A percentile compares a stretch with the other conserved stretches of the same genome.
These are phyloP conservation scores for Eruca vesicaria DNA, from an alignment of 441 rosid genomes.

Conservation along the genomic window DNA sequence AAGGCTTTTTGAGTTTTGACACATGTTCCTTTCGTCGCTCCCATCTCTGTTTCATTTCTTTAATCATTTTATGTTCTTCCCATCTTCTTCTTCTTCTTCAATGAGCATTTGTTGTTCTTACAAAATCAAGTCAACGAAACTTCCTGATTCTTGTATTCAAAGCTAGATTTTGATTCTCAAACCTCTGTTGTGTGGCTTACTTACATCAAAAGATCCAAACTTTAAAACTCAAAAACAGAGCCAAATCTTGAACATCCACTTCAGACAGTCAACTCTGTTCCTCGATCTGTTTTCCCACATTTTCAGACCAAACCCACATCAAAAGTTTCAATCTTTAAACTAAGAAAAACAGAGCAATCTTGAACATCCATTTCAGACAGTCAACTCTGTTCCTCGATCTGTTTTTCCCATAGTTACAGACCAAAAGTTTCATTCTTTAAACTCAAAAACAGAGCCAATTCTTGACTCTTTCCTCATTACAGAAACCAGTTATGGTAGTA, in stretches of 20 bases:
- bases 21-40: conserved; percentile 5
- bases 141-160: neutral
- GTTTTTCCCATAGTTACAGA: conserved; percentile 1
- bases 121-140: conserved; percentile 29
- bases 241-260: neutral
- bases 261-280: neutral
- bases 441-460: neutral
- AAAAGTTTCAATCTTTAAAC: too few species aligned
- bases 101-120: conserved; percentile 5
- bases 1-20: conserved; percentile 4
- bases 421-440: conserved; percentile 23
- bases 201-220: neutral
- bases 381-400: conserved; percentile 17
- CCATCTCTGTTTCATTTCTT: conserved; percentile 20
- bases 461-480: too few species aligned
- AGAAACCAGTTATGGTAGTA: conserved; percentile 59
- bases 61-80: neutral
- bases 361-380: neutral
- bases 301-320: too few species aligned
- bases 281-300: conserved; percentile 1
- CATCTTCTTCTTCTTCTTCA: conserved; percentile 4
- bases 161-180: neutral
- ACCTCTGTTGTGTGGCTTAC: conserved; percentile 13
- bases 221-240: too few species aligned
- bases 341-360: too few species aligned